These are phyloP conservation scores for Lodderomyces orthopsilosis DNA, from an alignment of 1,139 yeast genomes.

Conservation along the genomic window DNA sequence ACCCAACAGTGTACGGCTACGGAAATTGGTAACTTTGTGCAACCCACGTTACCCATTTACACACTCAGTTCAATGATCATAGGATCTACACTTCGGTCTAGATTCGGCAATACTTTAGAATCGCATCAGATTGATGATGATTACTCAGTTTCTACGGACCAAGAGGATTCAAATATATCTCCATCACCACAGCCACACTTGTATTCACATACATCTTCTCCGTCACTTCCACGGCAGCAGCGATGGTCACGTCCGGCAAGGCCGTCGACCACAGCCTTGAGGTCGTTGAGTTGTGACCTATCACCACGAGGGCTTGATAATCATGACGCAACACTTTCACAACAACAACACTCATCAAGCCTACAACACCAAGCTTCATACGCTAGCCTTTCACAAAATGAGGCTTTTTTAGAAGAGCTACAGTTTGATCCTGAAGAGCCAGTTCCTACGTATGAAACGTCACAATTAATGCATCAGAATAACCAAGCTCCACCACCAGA, in stretches of 20 bases:
- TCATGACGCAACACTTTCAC: constrained; percentile 8
- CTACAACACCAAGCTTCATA: not conserved
- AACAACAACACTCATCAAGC: not conserved
- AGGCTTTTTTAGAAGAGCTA: not conserved
- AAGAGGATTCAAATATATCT: not conserved
- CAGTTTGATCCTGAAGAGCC: constrained; percentile 3
- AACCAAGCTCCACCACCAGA: not conserved
- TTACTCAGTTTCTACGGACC: constrained; percentile 21
- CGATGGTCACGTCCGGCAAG: not conserved
- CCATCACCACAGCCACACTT: constrained; percentile 1
- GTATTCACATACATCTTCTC: not conserved
- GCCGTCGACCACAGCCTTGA: constrained; percentile 1
- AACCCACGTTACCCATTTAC: not conserved
- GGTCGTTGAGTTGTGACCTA: not conserved
- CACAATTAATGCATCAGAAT: constrained; percentile 34
- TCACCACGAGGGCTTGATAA: constrained; percentile 1
- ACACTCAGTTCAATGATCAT: not conserved
- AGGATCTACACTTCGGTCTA: constrained; percentile 18
- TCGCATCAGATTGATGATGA: constrained; percentile 40
- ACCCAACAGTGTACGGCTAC: no score
- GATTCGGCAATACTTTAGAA: constrained; percentile 29
- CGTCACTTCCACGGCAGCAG: not conserved
- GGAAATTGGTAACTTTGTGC: not conserved
- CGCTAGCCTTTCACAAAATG: not conserved
- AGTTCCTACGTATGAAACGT: constrained; percentile 40